phyloP scores from a whole-genome alignment of 768 basidiomycete species.

The Cyathus striatus region DNA sequence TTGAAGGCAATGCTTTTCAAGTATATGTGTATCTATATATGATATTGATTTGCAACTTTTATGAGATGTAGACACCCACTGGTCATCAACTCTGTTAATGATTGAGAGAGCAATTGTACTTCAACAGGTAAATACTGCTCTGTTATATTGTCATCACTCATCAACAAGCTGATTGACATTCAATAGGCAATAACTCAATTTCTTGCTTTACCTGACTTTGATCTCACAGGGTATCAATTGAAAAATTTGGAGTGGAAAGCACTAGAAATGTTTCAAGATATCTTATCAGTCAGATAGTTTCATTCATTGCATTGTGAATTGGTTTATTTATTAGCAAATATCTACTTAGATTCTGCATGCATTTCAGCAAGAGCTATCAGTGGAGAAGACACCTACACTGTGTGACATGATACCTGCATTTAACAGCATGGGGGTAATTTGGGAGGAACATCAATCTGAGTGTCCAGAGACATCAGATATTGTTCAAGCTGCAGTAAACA shows the following conservation, averaged over 20 bases:
- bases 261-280: not conserved
- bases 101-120: not conserved
- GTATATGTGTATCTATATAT: not conserved
- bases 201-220: not conserved
- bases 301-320: not conserved
- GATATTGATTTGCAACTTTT: not conserved
- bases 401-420: not conserved
- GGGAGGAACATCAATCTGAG: not conserved
- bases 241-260: not conserved
- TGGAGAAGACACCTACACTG: not conserved
- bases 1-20: not conserved
- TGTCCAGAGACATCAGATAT: not conserved
- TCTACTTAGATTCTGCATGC: not conserved
- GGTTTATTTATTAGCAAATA: not conserved
- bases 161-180: not conserved
- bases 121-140: not conserved
- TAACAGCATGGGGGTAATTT: not conserved
- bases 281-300: not conserved
- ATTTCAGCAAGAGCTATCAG: not conserved
- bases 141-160: not conserved
- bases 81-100: not conserved
- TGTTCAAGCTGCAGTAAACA: not conserved
- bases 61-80: not conserved
- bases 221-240: not conserved
- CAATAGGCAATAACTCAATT: not conserved